Evolutionary conservation across 169 alveolate species (phyloP), one percentile per base, ranked within the genome.

Genomic region (Cryptosporidium meleagridis): DNA sequence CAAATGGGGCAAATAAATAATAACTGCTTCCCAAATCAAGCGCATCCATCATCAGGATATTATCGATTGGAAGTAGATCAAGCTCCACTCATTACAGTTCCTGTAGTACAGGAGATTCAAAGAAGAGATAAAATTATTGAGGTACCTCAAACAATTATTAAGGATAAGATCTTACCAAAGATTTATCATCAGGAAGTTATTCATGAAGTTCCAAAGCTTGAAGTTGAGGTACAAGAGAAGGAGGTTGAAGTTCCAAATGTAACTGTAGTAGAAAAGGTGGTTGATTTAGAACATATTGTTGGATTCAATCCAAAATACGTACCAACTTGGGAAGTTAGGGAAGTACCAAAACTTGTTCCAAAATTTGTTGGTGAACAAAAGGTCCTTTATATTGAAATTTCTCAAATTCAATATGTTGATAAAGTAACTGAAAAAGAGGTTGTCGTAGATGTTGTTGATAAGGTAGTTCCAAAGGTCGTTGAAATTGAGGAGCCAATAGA

Each of bases 321-420:
- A 9, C 97, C 97, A 33, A 92, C 91, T 39, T 94, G 97, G 97
- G 97, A 94, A 80, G 92, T 94, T 44, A 92, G 97, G 65, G 96
- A 94, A 86, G 94, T 94, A 51, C 97, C 97, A 23, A 87, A 94
- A 48, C 94, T 93, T 9, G 94, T 94, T 26, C 96, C 97, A 52
- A 94, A 94, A 87, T 94, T 93, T 91, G 95, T 93, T 84, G 97
- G 97, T 37, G 95, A 94, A 91, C 97, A 94, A 70, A 91, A 93
- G 55, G 92, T 94, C 12, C 92, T 94, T 84, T 94, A 94, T 91
- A 93, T 94, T 33, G 97, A 93, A 71, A 94, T 94, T 5, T 95
- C 97, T 53, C 95, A 93, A 92, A 93, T 94, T 53, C 93, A 94
- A 85, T 94, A 94, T 85, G 84, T 92, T 68, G 96, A 94, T 70